Evolutionary conservation across 805 yeast genomes (phyloP).

Genomic region (Lachancea mirantina): DNA sequence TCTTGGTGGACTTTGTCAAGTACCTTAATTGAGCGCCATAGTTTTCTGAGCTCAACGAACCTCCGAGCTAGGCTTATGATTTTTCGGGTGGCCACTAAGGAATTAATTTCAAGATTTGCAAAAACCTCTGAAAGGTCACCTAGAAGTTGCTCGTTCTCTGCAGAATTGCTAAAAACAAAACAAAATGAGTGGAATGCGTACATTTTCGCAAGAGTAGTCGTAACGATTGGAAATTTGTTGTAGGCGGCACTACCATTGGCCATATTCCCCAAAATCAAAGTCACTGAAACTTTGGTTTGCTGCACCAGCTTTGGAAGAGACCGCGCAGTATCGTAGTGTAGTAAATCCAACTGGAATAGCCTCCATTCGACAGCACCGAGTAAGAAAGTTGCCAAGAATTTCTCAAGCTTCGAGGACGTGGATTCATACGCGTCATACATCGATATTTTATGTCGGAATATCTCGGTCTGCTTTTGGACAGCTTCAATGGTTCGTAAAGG

Average conservation of each 20-base stretch:
- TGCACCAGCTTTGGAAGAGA: slow-evolving; percentile 16
- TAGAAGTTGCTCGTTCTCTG: slow-evolving; percentile 15
- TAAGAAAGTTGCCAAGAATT: slow-evolving; percentile 17
- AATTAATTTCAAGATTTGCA: slow-evolving; percentile 12
- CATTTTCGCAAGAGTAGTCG: slow-evolving; percentile 16
- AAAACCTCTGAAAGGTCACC: slow-evolving; percentile 19
- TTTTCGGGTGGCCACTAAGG: slow-evolving; percentile 12
- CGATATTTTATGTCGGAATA: slow-evolving; percentile 14
- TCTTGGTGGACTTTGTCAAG: slow-evolving; percentile 14
- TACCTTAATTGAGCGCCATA: slow-evolving; percentile 22
- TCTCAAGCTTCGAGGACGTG: slow-evolving; percentile 18
- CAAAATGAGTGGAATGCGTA: slow-evolving; percentile 22
- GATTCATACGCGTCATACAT: slow-evolving; percentile 11
- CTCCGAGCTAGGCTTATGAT: slow-evolving; percentile 13
- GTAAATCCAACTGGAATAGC: slow-evolving; percentile 18
- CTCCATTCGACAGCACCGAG: slow-evolving; percentile 24
- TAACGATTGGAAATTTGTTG: slow-evolving; percentile 23
- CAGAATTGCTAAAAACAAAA: slow-evolving; percentile 16
- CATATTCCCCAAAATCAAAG: slow-evolving; percentile 16
- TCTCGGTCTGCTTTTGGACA: slow-evolving; percentile 18
- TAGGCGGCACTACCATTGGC: slow-evolving; percentile 11
- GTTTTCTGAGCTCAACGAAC: slow-evolving; percentile 13
- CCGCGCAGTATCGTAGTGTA: slow-evolving; percentile 18
- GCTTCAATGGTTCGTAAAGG: slow-evolving; percentile 27
- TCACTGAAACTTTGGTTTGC: slow-evolving; percentile 16